These are phyloP conservation scores for Ceratocystiopsis brevicomis DNA, from an alignment of 2,329 filamentous ascomycete genomes.

Conservation along the genomic window DNA sequence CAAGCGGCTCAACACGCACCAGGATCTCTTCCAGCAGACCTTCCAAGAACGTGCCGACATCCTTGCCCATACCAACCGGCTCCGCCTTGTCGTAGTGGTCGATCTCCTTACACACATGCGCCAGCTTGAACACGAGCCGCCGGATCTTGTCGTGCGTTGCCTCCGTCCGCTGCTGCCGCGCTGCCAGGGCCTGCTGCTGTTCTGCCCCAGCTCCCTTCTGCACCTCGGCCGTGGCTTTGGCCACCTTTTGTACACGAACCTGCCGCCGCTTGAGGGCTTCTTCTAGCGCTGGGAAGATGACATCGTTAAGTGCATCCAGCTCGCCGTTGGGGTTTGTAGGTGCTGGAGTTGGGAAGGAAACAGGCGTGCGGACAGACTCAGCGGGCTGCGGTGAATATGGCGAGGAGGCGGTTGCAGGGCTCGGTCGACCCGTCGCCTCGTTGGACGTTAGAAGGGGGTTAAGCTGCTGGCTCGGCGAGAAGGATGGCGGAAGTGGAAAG, in stretches of 20 bases:
- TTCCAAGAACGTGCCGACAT: slow-evolving; percentile 75
- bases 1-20: slow-evolving; percentile 73
- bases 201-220: background rate
- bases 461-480: slow-evolving; percentile 1
- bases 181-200: slow-evolving; percentile 28
- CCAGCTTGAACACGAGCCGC: slow-evolving; percentile 64
- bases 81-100: slow-evolving; percentile 73
- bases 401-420: background rate
- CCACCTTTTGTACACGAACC: slow-evolving; percentile 35
- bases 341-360: slow-evolving; percentile 36
- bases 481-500: slow-evolving; percentile 7
- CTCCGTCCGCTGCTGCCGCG: slow-evolving; percentile 48
- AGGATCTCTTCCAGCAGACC: slow-evolving; percentile 86
- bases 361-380: slow-evolving; percentile 8
- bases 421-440: background rate
- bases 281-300: slow-evolving; percentile 83
- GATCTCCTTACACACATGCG: slow-evolving; percentile 71
- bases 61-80: slow-evolving; percentile 84
- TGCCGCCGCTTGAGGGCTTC: slow-evolving; percentile 71
- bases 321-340: slow-evolving; percentile 44
- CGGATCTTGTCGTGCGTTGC: slow-evolving; percentile 66
- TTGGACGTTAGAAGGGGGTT: slow-evolving; percentile 6
- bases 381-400: slow-evolving; percentile 7
- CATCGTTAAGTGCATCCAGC: slow-evolving; percentile 71
- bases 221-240: slow-evolving; percentile 11